Evolutionary conservation across 75 land plant genomes (phyloP).

Genomic region (Selaginella moellendorffii): DNA sequence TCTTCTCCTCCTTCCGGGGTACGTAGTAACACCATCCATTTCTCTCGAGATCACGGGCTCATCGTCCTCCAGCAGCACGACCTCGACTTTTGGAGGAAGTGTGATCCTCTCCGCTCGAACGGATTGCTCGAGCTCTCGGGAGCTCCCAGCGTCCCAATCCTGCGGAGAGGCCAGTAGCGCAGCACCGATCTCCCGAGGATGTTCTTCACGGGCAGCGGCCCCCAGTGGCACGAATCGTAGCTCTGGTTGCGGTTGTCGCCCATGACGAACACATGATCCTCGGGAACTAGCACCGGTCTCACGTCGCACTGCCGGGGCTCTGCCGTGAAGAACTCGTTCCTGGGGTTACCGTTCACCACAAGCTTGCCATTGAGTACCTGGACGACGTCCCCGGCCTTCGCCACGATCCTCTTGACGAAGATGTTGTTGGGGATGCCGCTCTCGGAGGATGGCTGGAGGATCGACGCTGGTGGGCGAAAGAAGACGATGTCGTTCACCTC

Average conservation of each 20-base stretch:
- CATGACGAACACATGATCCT: slow-evolving; percentile 6
- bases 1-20: too few species aligned
- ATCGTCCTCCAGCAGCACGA: neutral
- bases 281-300: neutral
- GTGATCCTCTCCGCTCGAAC: neutral
- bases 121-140: neutral
- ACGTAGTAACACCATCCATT: too few species aligned
- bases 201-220: slow-evolving; percentile 4
- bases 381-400: neutral
- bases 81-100: neutral
- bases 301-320: neutral
- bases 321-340: neutral
- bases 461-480: neutral
- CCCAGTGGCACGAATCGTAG: slow-evolving; percentile 7
- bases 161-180: neutral
- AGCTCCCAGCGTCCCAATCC: too few species aligned
- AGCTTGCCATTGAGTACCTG: slow-evolving; percentile 2
- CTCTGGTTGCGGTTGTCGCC: slow-evolving; percentile 7
- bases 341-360: neutral
- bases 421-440: too few species aligned
- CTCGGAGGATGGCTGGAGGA: too few species aligned
- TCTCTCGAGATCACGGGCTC: too few species aligned
- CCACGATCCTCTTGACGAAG: neutral
- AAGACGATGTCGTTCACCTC: neutral
- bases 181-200: neutral